Conservation (phyloP, 1,284 basidiomycete genomes). For the Ceratobasidium sp. region DNA sequence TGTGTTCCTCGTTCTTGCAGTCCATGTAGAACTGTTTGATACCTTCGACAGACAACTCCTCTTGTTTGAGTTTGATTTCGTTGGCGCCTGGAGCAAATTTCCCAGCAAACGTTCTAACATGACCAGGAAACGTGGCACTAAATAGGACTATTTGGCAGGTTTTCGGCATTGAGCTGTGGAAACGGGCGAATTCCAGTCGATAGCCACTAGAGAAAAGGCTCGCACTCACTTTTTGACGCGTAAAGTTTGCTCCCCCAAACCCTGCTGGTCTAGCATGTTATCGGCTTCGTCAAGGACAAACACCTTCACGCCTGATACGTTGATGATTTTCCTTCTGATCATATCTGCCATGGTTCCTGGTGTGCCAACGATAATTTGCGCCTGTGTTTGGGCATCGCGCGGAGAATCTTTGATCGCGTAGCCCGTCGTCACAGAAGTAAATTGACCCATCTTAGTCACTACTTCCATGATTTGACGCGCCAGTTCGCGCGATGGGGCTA, state of each 20-base stretch:
- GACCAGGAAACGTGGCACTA: slow-evolving; percentile 97
- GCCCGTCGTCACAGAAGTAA: slow-evolving; percentile 89
- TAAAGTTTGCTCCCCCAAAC: slow-evolving; percentile 94
- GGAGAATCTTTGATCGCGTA: slow-evolving; percentile 90
- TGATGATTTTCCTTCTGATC: slow-evolving; percentile 74
- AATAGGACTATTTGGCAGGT: slow-evolving; percentile 89
- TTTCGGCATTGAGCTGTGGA: slow-evolving; percentile 76
- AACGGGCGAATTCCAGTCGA: slow-evolving; percentile 1
- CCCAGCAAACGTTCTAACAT: slow-evolving; percentile 87
- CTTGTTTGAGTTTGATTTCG: slow-evolving; percentile 94
- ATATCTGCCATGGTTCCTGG: slow-evolving; percentile 95
- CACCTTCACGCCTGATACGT: slow-evolving; percentile 84
- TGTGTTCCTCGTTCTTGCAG: slow-evolving; percentile 85
- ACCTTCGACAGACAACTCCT: slow-evolving; percentile 92
- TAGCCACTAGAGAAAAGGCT: neutral
- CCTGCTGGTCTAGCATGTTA: slow-evolving; percentile 97
- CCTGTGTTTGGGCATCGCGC: slow-evolving; percentile 75
- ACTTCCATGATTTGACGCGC: slow-evolving; percentile 98
- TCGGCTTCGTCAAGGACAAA: slow-evolving; percentile 99
- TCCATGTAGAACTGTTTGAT: slow-evolving; percentile 99
- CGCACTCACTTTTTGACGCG: slow-evolving; percentile 87
- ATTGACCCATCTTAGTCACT: slow-evolving; percentile 93
- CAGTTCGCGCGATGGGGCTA: slow-evolving; percentile 94
- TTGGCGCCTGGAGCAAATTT: slow-evolving; percentile 95
- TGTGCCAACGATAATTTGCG: slow-evolving; percentile 95